Conservation (phyloP, 257 asterid species). For the Fraxinus pennsylvanica region DNA sequence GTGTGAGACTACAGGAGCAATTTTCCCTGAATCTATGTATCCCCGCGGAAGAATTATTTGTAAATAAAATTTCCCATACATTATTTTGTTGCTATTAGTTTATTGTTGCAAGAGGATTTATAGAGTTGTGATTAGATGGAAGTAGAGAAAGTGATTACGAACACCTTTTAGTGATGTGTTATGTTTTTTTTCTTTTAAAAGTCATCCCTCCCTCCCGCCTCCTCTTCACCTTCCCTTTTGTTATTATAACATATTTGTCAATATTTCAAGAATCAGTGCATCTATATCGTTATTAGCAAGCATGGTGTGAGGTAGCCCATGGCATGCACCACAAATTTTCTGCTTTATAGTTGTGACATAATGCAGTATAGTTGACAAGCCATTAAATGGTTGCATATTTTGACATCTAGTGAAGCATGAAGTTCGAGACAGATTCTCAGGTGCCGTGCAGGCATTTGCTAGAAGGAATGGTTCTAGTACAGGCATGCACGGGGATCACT, state of each 20-base stretch:
- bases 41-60: too few relatives aligned
- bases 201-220: background rate
- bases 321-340: background rate
- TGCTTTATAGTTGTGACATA: background rate
- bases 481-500: constrained; percentile 61
- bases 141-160: too few relatives aligned
- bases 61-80: too few relatives aligned
- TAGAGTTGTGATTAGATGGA: too few relatives aligned
- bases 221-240: background rate
- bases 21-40: too few relatives aligned
- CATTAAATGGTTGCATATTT: background rate
- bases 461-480: constrained; percentile 59
- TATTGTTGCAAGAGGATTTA: too few relatives aligned
- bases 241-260: background rate
- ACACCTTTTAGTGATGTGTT: too few relatives aligned
- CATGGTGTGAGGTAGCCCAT: background rate
- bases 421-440: constrained; percentile 54
- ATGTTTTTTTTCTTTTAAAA: too few relatives aligned
- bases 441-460: constrained; percentile 57
- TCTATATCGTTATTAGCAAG: background rate
- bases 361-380: background rate
- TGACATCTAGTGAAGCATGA: constrained; percentile 57
- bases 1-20: too few relatives aligned
- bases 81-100: too few relatives aligned
- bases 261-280: background rate